Evolutionary conservation across 2,329 filamentous ascomycete species (phyloP).

Genomic region (Ophiostoma perfectum): DNA sequence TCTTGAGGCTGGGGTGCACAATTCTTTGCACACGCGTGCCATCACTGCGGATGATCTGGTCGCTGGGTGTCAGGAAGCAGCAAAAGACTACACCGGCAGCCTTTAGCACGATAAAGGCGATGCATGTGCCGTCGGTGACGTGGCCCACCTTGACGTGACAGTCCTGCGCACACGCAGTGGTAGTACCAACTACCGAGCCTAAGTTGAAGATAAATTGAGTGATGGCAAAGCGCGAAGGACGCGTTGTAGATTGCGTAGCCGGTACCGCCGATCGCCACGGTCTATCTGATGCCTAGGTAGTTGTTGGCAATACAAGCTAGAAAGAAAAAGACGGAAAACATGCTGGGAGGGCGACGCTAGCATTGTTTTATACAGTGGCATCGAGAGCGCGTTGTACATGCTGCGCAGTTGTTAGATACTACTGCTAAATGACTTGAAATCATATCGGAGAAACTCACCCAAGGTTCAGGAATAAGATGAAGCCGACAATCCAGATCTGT

Average conservation of each 20-base stretch:
- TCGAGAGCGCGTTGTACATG: constrained; percentile 62
- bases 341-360: constrained; percentile 65
- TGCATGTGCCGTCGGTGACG: constrained; percentile 30
- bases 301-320: constrained; percentile 70
- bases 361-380: constrained; percentile 52
- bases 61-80: constrained; percentile 25
- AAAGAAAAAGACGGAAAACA: constrained; percentile 63
- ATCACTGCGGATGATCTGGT: constrained; percentile 20
- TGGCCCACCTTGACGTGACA: constrained; percentile 18
- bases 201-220: constrained; percentile 28
- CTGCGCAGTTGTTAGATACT: not conserved
- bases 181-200: constrained; percentile 28
- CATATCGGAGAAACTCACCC: constrained; percentile 14
- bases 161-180: constrained; percentile 29
- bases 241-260: constrained; percentile 68
- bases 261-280: constrained; percentile 62
- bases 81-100: constrained; percentile 24
- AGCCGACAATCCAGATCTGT: constrained; percentile 63
- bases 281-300: constrained; percentile 52
- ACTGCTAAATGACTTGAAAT: too few species aligned
- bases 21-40: constrained; percentile 18
- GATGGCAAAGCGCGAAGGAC: constrained; percentile 47
- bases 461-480: constrained; percentile 19
- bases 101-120: constrained; percentile 30
- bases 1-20: constrained; percentile 17